These are phyloP conservation scores for Pholiota molesta DNA, from an alignment of 768 basidiomycete species.

Conservation along the genomic window DNA sequence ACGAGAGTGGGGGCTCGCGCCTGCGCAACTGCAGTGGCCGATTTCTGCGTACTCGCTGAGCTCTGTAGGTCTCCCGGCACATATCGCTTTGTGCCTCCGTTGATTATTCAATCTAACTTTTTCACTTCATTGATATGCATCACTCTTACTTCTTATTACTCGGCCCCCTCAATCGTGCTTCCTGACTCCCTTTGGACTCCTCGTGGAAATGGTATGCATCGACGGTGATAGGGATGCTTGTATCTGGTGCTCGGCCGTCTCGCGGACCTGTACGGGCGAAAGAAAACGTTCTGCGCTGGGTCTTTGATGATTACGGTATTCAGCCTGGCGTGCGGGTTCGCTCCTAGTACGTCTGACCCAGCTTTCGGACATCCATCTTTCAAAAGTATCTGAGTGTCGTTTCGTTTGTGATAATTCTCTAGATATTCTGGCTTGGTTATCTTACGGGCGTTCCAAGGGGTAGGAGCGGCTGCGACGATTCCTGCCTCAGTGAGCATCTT, in stretches of 20 bases:
- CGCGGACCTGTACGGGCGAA: slow-evolving; percentile 11
- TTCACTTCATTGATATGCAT: not conserved
- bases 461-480: slow-evolving; percentile 75
- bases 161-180: not conserved
- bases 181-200: not conserved
- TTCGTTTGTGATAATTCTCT: not conserved
- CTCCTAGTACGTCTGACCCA: not conserved
- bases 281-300: slow-evolving; percentile 5
- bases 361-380: not conserved
- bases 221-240: slow-evolving; percentile 6
- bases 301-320: slow-evolving; percentile 1
- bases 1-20: slow-evolving; percentile 2
- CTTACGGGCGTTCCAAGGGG: slow-evolving; percentile 77
- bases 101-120: not conserved
- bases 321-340: slow-evolving; percentile 8
- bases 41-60: slow-evolving; percentile 9
- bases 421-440: slow-evolving; percentile 70
- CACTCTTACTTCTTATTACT: not conserved
- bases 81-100: not conserved
- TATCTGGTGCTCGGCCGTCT: slow-evolving; percentile 5
- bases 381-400: not conserved
- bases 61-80: not conserved
- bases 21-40: slow-evolving; percentile 1
- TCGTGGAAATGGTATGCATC: not conserved
- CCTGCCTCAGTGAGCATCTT: slow-evolving; percentile 60